These are phyloP conservation scores for Dictyostelium capitatum DNA, from an alignment of 78 protist genomes.

Conservation along the genomic window DNA sequence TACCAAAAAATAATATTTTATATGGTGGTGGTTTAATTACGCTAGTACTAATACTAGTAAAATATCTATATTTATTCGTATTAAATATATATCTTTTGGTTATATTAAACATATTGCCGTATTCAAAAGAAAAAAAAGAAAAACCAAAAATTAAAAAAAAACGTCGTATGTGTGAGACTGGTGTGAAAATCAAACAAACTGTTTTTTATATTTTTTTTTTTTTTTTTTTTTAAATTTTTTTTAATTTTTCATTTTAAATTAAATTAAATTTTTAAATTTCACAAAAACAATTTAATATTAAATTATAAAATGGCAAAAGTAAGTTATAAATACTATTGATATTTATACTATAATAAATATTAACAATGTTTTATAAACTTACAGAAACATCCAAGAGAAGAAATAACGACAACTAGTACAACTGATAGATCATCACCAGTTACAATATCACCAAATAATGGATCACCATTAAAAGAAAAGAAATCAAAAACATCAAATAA, in stretches of 20 bases:
- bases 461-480: conserved; percentile 5
- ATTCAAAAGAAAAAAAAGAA: too few species aligned
- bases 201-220: neutral
- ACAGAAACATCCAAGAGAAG: conserved; percentile 15
- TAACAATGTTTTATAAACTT: neutral
- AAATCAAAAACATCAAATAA: neutral
- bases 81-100: too few species aligned
- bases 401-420: neutral
- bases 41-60: neutral
- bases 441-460: neutral
- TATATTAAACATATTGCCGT: too few species aligned
- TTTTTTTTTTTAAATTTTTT: neutral
- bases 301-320: conserved; percentile 19
- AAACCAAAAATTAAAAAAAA: too few species aligned
- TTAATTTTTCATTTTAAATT: neutral
- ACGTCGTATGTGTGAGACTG: too few species aligned
- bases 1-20: conserved; percentile 77
- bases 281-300: neutral
- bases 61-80: neutral
- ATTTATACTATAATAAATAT: neutral
- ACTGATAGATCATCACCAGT: neutral
- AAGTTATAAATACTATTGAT: neutral
- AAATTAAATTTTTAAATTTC: conserved; percentile 6
- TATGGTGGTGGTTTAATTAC: conserved; percentile 41
- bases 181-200: too few species aligned